Percentiles rank a stretch among this genome's conserved stretches.
These are phyloP conservation scores for Macroventuria anomochaeta DNA, from an alignment of 2,329 filamentous ascomycete species.

Conservation along the genomic window DNA sequence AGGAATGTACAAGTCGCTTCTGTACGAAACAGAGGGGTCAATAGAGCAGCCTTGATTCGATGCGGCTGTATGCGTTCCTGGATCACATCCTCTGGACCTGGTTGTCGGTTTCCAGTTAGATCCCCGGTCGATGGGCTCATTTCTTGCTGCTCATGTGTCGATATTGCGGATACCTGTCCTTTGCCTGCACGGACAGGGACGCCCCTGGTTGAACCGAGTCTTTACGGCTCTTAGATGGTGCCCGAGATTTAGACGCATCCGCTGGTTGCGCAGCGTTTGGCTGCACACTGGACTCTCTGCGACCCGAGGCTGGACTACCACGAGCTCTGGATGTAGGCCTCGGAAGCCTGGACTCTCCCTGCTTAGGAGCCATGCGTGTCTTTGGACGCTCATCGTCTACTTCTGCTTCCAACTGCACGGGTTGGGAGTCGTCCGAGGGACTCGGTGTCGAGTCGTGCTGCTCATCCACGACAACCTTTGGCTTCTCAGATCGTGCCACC, in stretches of 20 bases:
- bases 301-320: not conserved
- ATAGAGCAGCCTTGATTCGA: not conserved
- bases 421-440: not conserved
- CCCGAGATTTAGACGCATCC: not conserved
- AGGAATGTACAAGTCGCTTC: not conserved
- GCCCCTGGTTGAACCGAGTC: not conserved
- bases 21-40: not conserved
- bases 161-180: not conserved
- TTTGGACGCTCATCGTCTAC: not conserved
- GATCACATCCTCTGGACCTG: not conserved
- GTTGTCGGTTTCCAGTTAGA: not conserved
- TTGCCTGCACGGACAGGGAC: not conserved
- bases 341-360: not conserved
- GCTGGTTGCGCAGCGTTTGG: not conserved
- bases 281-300: not conserved
- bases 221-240: not conserved
- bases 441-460: not conserved
- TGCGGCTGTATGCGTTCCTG: not conserved
- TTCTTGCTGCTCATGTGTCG: not conserved
- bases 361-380: not conserved
- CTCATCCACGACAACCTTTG: not conserved
- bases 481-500: not conserved
- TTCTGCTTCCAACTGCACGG: not conserved
- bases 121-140: not conserved
- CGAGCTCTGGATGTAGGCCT: not conserved